Conservation (phyloP, 371 early-diverging fungal species). For the Mortierella sp. region DNA sequence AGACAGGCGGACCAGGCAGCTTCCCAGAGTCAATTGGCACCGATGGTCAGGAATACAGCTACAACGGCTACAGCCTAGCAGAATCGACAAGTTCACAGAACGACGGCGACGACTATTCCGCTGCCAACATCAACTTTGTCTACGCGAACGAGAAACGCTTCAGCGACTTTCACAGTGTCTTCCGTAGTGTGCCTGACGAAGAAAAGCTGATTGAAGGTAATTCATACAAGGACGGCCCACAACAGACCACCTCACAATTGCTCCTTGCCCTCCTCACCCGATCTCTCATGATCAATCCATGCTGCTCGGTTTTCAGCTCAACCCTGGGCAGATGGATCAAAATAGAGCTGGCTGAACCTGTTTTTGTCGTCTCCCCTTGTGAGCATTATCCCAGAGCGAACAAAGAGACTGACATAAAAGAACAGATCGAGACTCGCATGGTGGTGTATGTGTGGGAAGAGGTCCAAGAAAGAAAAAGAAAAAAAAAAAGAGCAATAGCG, state of each 20-base stretch:
- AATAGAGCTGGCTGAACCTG: background rate
- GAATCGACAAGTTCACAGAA: conserved; percentile 9
- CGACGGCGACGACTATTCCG: conserved; percentile 21
- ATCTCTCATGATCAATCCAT: background rate
- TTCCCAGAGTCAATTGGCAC: conserved; percentile 30
- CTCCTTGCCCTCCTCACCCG: background rate
- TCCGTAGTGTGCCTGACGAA: conserved; percentile 68
- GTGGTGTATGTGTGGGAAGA: conserved; percentile 5
- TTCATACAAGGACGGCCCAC: background rate
- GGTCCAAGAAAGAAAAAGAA: background rate
- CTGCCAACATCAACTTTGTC: conserved; percentile 29
- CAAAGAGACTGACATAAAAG: background rate
- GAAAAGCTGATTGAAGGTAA: conserved; percentile 72
- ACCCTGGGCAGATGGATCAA: conserved; percentile 7
- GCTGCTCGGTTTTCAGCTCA: background rate
- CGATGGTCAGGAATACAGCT: conserved; percentile 12
- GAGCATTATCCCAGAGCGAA: conserved; percentile 2
- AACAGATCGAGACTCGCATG: conserved; percentile 7
- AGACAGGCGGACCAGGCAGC: conserved; percentile 17
- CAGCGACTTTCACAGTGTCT: conserved; percentile 74
- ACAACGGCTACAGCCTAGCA: background rate
- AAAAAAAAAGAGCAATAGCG: background rate
- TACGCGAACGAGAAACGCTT: conserved; percentile 68
- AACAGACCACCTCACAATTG: background rate
- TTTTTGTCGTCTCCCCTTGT: background rate